These are phyloP conservation scores for Saccharomycopsis crataegensis DNA, from an alignment of 1,139 yeast genomes.

Conservation along the genomic window DNA sequence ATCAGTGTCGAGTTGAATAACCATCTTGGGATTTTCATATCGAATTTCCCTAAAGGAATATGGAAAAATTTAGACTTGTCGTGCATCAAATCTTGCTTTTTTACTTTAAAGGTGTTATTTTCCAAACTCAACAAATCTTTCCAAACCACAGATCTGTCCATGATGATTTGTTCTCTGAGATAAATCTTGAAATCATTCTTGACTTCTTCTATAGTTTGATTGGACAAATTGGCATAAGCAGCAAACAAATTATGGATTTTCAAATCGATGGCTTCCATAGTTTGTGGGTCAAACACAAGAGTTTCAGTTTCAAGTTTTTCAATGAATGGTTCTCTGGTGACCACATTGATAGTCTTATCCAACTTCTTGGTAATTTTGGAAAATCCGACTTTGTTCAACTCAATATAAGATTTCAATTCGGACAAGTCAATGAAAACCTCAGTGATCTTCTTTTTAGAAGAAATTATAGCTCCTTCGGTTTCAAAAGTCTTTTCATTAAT, in stretches of 20 bases:
- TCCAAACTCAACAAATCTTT: slow-evolving; percentile 90
- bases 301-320: slow-evolving; percentile 33
- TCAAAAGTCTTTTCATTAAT: slow-evolving; percentile 12
- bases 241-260: slow-evolving; percentile 41
- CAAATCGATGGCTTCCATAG: slow-evolving; percentile 38
- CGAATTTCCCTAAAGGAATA: slow-evolving; percentile 21
- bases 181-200: slow-evolving; percentile 65
- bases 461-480: slow-evolving; percentile 31
- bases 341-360: slow-evolving; percentile 51
- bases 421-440: slow-evolving; percentile 53
- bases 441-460: slow-evolving; percentile 49
- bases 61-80: slow-evolving; percentile 20
- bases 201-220: slow-evolving; percentile 41
- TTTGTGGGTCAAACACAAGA: slow-evolving; percentile 38
- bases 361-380: slow-evolving; percentile 62
- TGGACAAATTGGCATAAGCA: slow-evolving; percentile 36
- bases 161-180: slow-evolving; percentile 84
- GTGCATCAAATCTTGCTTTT: slow-evolving; percentile 23
- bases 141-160: slow-evolving; percentile 98
- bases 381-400: slow-evolving; percentile 61
- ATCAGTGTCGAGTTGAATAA: slow-evolving; percentile 17
- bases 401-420: slow-evolving; percentile 59
- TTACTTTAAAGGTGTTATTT: slow-evolving; percentile 49
- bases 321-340: slow-evolving; percentile 38
- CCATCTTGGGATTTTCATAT: slow-evolving; percentile 7